Base-by-base conservation (phyloP, 2,329 filamentous ascomycete genomes). In the Macrophomina tecta region DNA sequence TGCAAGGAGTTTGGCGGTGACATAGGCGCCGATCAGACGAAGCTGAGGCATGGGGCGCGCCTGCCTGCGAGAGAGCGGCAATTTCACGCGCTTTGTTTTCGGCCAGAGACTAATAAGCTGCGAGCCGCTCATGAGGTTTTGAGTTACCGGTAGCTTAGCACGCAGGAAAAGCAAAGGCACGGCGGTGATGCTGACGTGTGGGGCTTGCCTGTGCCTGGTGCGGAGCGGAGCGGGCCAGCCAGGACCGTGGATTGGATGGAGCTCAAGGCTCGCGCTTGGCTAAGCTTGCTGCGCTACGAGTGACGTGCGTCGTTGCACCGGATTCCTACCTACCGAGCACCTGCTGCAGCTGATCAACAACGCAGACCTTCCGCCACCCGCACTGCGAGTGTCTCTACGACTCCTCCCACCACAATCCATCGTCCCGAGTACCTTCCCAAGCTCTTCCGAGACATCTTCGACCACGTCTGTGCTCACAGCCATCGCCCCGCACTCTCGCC, bases 261-360 rank as follows among this genome's bases (percentile, higher is more conserved):
- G 52, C 52, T 55, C 52, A 40, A 38, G 52, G 28, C 52, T 52
- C 28, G 40, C 28, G 45, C 58, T 62, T 28, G 52, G 52, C 32
- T 34, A n/a, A 34, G 51, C 52, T 62, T 42, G 58, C 58, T 49
- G 45, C 36, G 52, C 52, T 36, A 30, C 11, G 36, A 58, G 53
- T 61, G 56, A 61, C 56, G 55, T 60, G 55, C 55, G 40, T 49
- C 32, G 40, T 45, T 18, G 34, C 56, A 42, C 18, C 53, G 56
- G 56, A 40, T 61, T 46, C 56, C 56, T 61, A 61, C 56, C 6
- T 32, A 34, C 40, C 56, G 42, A 49, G 58, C 58, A 62, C 58
- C 23, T n/a, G 56, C 53, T 34, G 40, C 56, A 46, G 38, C 58
- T 62, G 58, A 62, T 62, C 58, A 62, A 30, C 58, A 48, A 49